phyloP scores from a whole-genome alignment of 2,329 filamentous ascomycete species.

The Xylaria sp. region DNA sequence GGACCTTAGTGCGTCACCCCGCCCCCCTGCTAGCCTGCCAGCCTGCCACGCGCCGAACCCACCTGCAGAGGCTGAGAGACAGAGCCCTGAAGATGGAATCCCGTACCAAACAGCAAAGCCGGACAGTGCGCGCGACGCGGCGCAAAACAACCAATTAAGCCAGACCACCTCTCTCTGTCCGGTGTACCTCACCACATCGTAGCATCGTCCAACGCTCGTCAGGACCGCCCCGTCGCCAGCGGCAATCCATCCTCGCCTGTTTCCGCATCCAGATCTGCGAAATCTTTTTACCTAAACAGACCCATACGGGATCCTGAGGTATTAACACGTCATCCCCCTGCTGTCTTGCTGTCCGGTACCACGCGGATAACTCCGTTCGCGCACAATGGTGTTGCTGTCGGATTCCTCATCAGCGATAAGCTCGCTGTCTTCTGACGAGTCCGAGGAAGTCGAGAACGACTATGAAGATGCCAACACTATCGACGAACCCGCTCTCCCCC shows the following conservation, averaged over 20 bases:
- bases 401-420: conserved; percentile 49
- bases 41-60: conserved; percentile 29
- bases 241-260: neutral
- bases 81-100: neutral
- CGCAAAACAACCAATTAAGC: conserved; percentile 26
- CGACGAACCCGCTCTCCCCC: conserved; percentile 48
- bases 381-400: conserved; percentile 46
- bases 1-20: conserved; percentile 19
- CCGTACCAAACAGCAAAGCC: conserved; percentile 7
- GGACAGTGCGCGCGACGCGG: conserved; percentile 26
- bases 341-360: conserved; percentile 4
- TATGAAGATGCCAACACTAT: conserved; percentile 42
- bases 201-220: conserved; percentile 13
- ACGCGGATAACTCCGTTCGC: conserved; percentile 1
- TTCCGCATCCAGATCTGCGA: neutral
- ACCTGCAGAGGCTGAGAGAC: conserved; percentile 29
- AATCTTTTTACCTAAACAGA: conserved; percentile 1
- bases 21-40: conserved; percentile 25
- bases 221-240: conserved; percentile 10
- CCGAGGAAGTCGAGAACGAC: conserved; percentile 47
- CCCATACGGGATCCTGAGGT: conserved; percentile 15
- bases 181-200: neutral
- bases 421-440: conserved; percentile 48
- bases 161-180: conserved; percentile 13
- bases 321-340: conserved; percentile 21